phyloP scores from a whole-genome alignment of 75 land plant species.

The Cryptomeria japonica region DNA sequence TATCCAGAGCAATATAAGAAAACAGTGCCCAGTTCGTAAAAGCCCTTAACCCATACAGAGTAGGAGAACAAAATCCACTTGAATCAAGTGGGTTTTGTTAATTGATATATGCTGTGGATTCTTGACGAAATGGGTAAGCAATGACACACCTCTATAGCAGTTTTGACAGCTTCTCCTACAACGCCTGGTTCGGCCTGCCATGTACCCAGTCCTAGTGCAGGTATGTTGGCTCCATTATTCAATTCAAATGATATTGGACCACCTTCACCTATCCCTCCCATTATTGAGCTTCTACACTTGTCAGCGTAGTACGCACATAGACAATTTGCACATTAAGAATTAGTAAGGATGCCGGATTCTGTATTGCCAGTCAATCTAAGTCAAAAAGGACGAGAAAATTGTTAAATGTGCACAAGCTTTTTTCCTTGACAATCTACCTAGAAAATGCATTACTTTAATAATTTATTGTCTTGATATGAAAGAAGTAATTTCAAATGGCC shows the following conservation, averaged over 20 bases:
- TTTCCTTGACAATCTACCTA: too few relatives aligned
- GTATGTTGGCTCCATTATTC: slow-evolving; percentile 46
- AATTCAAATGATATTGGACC: slow-evolving; percentile 20
- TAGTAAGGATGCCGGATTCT: too few relatives aligned
- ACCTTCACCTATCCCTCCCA: neutral
- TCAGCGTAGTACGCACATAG: too few relatives aligned
- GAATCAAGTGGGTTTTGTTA: neutral
- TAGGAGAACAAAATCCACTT: neutral
- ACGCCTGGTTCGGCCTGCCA: slow-evolving; percentile 46
- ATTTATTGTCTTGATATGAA: too few relatives aligned
- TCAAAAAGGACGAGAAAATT: too few relatives aligned
- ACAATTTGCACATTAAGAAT: too few relatives aligned
- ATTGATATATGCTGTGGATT: neutral
- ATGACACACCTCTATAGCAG: slow-evolving; percentile 39
- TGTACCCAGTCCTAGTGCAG: slow-evolving; percentile 53
- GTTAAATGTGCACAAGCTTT: too few relatives aligned
- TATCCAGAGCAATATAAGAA: neutral
- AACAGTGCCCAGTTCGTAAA: neutral
- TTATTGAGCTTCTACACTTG: neutral
- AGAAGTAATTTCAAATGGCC: too few relatives aligned
- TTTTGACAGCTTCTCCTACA: slow-evolving; percentile 43
- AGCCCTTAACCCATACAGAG: neutral
- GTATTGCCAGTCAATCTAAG: too few relatives aligned
- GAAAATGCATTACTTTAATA: too few relatives aligned
- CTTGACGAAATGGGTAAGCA: neutral